Conservation (phyloP, 352 stramenopile genomes). For the Phytophthora sp. region DNA sequence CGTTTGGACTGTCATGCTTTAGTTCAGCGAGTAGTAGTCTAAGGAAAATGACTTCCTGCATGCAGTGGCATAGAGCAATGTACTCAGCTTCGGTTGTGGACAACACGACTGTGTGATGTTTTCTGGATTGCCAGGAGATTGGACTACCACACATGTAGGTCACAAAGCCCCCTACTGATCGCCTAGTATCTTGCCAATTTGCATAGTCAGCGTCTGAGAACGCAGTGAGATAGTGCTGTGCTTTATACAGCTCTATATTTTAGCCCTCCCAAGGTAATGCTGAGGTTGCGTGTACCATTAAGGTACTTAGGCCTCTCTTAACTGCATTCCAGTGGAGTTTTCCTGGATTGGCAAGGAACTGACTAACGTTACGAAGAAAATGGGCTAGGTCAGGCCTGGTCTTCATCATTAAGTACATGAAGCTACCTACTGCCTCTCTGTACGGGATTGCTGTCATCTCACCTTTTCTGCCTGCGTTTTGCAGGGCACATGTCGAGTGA, state of each 20-base stretch:
- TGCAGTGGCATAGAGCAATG: no score
- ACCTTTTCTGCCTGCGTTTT: no score
- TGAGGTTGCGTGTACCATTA: constrained; percentile 18
- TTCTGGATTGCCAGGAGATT: constrained; percentile 31
- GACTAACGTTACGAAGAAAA: neutral
- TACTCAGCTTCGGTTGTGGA: constrained; percentile 5
- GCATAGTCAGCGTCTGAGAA: constrained; percentile 29
- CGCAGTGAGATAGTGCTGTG: constrained; percentile 7
- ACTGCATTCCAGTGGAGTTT: neutral
- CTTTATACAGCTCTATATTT: constrained; percentile 2
- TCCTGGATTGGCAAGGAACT: neutral
- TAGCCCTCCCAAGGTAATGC: constrained; percentile 18
- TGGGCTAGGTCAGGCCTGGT: neutral
- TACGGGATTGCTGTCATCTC: no score
- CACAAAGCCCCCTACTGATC: no score
- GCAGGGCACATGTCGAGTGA: no score
- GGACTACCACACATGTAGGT: constrained; percentile 24
- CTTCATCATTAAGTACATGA: constrained; percentile 3
- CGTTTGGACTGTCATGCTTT: no score
- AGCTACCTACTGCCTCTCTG: constrained; percentile 1
- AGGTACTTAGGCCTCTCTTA: constrained; percentile 3
- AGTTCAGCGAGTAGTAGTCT: no score
- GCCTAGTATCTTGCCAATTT: no score
- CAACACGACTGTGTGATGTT: constrained; percentile 33
- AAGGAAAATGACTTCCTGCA: no score